A percentile compares a stretch with the other conserved stretches of the same genome.
These are phyloP conservation scores for Fusarium irregulare DNA, from an alignment of 2,329 filamentous ascomycete species.

Conservation along the genomic window DNA sequence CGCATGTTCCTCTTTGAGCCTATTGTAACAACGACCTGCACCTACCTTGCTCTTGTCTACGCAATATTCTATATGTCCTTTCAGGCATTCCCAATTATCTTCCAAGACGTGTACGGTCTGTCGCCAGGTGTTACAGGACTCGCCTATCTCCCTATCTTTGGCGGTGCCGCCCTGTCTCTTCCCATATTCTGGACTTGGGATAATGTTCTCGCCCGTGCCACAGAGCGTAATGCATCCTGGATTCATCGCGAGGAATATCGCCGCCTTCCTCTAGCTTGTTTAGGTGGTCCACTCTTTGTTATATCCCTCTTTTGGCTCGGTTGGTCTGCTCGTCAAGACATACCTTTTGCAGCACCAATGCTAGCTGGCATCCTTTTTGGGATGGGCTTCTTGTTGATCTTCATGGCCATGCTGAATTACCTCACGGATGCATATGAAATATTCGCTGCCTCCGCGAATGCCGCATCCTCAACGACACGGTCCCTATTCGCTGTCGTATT, in stretches of 20 bases:
- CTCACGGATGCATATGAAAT: constrained; percentile 75
- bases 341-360: constrained; percentile 67
- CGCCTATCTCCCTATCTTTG: constrained; percentile 74
- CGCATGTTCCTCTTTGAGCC: constrained; percentile 79
- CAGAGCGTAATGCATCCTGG: constrained; percentile 65
- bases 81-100: constrained; percentile 79
- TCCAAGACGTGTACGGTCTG: constrained; percentile 71
- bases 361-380: constrained; percentile 72
- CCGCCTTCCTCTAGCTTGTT: constrained; percentile 76
- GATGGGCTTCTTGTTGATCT: constrained; percentile 70
- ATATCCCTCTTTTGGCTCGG: constrained; percentile 71
- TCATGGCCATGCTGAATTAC: constrained; percentile 73
- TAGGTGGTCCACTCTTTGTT: constrained; percentile 74
- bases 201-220: constrained; percentile 64
- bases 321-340: constrained; percentile 62
- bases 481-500: constrained; percentile 89
- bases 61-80: constrained; percentile 78
- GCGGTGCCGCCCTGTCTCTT: constrained; percentile 69
- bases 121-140: constrained; percentile 73
- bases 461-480: constrained; percentile 86
- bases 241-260: constrained; percentile 72
- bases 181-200: constrained; percentile 75
- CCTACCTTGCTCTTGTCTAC: constrained; percentile 79
- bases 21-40: constrained; percentile 76
- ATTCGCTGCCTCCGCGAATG: constrained; percentile 79